A percentile compares a stretch with the other conserved stretches of the same genome.
These are phyloP conservation scores for Phytophthora macrochlamydospora DNA, from an alignment of 352 stramenopile genomes.

Conservation along the genomic window DNA sequence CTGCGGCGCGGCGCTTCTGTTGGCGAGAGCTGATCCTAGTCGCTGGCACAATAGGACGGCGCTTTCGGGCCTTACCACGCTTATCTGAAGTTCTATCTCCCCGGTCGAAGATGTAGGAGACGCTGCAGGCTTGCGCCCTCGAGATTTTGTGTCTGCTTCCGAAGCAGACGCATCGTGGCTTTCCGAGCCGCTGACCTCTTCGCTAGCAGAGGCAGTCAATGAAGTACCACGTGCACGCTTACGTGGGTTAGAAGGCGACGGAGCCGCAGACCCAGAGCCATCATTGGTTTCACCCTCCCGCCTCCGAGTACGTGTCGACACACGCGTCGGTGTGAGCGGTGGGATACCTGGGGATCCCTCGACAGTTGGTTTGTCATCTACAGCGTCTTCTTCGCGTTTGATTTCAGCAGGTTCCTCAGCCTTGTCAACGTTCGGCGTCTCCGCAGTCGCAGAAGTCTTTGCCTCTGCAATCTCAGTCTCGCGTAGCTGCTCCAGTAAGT, in stretches of 20 bases:
- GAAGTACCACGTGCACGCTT: constrained; percentile 44
- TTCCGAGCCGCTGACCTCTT: constrained; percentile 64
- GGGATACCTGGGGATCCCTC: constrained; percentile 7
- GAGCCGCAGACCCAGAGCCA: constrained; percentile 29
- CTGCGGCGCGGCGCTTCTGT: constrained; percentile 56
- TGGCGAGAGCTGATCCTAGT: constrained; percentile 75
- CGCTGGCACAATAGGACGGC: constrained; percentile 47
- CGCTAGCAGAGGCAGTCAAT: constrained; percentile 40
- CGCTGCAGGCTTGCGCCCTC: constrained; percentile 20
- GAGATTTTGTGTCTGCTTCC: constrained; percentile 46
- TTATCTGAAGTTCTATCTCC: constrained; percentile 35
- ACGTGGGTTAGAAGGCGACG: constrained; percentile 28
- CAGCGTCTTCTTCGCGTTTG: constrained; percentile 2
- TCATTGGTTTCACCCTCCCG: constrained; percentile 54
- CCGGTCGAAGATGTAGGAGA: constrained; percentile 12
- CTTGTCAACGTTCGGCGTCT: constrained; percentile 12
- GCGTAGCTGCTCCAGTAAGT: constrained; percentile 51
- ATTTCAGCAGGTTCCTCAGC: neutral
- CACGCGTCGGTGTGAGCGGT: constrained; percentile 47
- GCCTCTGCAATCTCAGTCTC: constrained; percentile 18
- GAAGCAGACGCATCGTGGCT: constrained; percentile 66
- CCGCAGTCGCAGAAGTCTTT: constrained; percentile 11
- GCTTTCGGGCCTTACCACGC: constrained; percentile 41
- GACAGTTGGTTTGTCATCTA: constrained; percentile 12
- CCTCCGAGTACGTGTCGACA: constrained; percentile 59